Conservation (phyloP, 2,329 filamentous ascomycete species). For the Neoscytalidium dimidiatum region DNA sequence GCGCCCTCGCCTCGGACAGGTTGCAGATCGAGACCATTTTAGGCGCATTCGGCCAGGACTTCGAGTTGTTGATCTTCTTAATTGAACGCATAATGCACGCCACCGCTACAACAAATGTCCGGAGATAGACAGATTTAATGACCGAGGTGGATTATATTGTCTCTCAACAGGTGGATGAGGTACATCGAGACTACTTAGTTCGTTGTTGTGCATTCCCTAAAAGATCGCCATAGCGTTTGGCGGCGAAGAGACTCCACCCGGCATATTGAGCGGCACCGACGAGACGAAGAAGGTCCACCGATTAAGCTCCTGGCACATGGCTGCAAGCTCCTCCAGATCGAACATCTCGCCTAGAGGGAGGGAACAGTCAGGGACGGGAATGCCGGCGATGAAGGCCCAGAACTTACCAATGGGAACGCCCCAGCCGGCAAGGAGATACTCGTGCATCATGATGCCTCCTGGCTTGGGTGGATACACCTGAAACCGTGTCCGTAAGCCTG, state of each 20-base stretch:
- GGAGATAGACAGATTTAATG: background rate
- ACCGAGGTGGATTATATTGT: background rate
- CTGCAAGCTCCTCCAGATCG: constrained; percentile 54
- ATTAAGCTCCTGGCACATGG: constrained; percentile 54
- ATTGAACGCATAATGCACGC: background rate
- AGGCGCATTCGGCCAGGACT: background rate
- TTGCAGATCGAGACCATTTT: background rate
- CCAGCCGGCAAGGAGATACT: constrained; percentile 53
- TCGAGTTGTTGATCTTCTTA: background rate
- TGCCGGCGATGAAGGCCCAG: background rate
- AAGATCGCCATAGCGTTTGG: constrained; percentile 42
- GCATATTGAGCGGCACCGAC: constrained; percentile 58
- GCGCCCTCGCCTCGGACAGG: background rate
- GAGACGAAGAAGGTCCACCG: constrained; percentile 63
- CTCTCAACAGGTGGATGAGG: background rate
- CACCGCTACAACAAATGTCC: background rate
- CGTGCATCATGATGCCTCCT: constrained; percentile 28
- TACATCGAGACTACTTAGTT: background rate
- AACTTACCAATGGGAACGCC: constrained; percentile 43
- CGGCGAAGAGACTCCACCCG: constrained; percentile 41
- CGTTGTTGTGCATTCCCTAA: constrained; percentile 21
- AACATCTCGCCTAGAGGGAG: constrained; percentile 35
- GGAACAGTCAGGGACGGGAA: background rate
- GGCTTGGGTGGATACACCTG: constrained; percentile 14
- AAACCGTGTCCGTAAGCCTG: background rate